phyloP scores from a whole-genome alignment of 495 filamentous ascomycete species.

The Xylaria telfairii region DNA sequence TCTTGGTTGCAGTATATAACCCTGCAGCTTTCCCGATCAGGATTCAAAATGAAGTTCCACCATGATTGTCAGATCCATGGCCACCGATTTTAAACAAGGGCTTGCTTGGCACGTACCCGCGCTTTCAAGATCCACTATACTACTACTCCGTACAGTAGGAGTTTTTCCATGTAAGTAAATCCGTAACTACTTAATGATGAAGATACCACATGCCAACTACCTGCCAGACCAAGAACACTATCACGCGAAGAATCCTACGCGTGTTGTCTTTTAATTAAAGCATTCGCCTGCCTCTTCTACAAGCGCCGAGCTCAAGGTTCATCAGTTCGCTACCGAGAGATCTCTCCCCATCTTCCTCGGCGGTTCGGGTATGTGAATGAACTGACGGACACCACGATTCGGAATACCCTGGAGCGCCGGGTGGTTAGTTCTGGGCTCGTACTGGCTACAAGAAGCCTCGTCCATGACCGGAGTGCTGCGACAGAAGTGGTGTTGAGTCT shows the following conservation, averaged over 20 bases:
- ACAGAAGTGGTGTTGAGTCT: not conserved
- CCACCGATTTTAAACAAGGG: too few species aligned
- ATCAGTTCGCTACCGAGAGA: not conserved
- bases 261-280: not conserved
- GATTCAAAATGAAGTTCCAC: too few species aligned
- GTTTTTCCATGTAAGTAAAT: too few species aligned
- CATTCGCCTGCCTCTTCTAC: not conserved
- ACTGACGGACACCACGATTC: not conserved
- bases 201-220: too few species aligned
- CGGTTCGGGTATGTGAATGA: not conserved
- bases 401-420: not conserved
- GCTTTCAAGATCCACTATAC: too few species aligned
- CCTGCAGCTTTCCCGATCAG: too few species aligned
- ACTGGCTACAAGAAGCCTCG: not conserved
- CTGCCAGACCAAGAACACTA: not conserved
- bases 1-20: too few species aligned
- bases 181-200: too few species aligned
- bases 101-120: too few species aligned
- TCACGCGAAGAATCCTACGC: not conserved
- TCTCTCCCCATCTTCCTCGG: not conserved
- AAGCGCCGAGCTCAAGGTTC: not conserved
- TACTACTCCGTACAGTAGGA: too few species aligned
- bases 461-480: conserved; percentile 3
- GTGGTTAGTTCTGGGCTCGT: not conserved
- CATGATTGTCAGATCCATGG: too few species aligned